These are phyloP conservation scores for Chrysosporium keratinophilum DNA, from an alignment of 2,329 filamentous ascomycete species.

Conservation along the genomic window DNA sequence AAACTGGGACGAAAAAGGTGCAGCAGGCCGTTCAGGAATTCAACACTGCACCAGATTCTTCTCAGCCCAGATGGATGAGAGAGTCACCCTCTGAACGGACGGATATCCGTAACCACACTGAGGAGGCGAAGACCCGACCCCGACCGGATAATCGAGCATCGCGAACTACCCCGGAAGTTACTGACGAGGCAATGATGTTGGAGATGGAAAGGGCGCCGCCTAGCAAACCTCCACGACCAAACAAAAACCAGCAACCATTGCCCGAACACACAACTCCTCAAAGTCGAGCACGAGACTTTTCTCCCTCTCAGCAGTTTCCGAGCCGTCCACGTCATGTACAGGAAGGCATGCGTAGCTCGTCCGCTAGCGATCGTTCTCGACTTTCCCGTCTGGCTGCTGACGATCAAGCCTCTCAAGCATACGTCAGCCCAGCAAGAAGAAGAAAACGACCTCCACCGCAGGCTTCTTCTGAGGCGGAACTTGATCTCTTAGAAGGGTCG, in stretches of 20 bases:
- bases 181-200: constrained; percentile 60
- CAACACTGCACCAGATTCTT: constrained; percentile 59
- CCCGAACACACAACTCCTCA: constrained; percentile 30
- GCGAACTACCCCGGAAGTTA: constrained; percentile 13
- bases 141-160: neutral
- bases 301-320: constrained; percentile 28
- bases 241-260: constrained; percentile 43
- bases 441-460: constrained; percentile 56
- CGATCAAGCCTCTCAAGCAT: constrained; percentile 70
- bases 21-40: constrained; percentile 88
- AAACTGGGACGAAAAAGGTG: constrained; percentile 81
- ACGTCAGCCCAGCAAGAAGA: constrained; percentile 75
- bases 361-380: neutral
- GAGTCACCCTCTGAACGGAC: constrained; percentile 42
- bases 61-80: constrained; percentile 91
- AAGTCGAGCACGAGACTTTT: constrained; percentile 33
- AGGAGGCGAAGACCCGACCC: constrained; percentile 18
- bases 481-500: constrained; percentile 54
- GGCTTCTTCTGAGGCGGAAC: constrained; percentile 40
- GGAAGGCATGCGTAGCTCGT: neutral
- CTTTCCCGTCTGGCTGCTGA: constrained; percentile 65
- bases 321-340: constrained; percentile 36
- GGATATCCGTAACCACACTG: constrained; percentile 6
- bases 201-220: constrained; percentile 38
- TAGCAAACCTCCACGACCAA: constrained; percentile 1